Evolutionary conservation across 257 asterid genomes (phyloP).

Genomic region (Plantago ovata): DNA sequence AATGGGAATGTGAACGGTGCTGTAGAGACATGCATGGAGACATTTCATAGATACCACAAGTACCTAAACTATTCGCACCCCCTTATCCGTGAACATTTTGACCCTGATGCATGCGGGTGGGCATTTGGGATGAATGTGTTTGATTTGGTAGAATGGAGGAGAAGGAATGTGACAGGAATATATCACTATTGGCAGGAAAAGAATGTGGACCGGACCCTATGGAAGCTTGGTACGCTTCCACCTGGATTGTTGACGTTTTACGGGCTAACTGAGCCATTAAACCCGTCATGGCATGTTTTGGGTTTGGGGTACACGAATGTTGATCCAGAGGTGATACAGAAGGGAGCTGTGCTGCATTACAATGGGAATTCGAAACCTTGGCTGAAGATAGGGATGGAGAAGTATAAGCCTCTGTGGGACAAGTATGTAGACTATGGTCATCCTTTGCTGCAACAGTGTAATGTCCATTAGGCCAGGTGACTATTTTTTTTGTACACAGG

Average conservation of each 20-base stretch:
- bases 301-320: slow-evolving; percentile 62
- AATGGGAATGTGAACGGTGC: slow-evolving; percentile 66
- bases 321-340: slow-evolving; percentile 47
- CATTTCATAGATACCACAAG: slow-evolving; percentile 64
- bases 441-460: slow-evolving; percentile 53
- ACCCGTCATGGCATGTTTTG: slow-evolving; percentile 61
- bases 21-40: slow-evolving; percentile 65
- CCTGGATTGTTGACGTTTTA: slow-evolving; percentile 61
- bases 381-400: slow-evolving; percentile 68
- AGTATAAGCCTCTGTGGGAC: slow-evolving; percentile 62
- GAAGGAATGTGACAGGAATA: slow-evolving; percentile 50
- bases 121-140: slow-evolving; percentile 68
- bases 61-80: slow-evolving; percentile 67
- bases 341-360: slow-evolving; percentile 64
- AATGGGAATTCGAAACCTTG: slow-evolving; percentile 70
- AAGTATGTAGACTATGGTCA: slow-evolving; percentile 52
- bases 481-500: slow-evolving; percentile 27
- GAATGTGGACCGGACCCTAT: slow-evolving; percentile 51
- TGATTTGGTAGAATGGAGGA: slow-evolving; percentile 61
- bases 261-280: slow-evolving; percentile 55
- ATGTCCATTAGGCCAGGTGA: slow-evolving; percentile 34
- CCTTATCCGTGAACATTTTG: slow-evolving; percentile 59
- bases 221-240: slow-evolving; percentile 70
- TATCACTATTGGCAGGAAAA: slow-evolving; percentile 72
- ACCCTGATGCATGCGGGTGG: slow-evolving; percentile 70